These are phyloP conservation scores for Phylloporus sp. DNA, from an alignment of 768 basidiomycete genomes.

Conservation along the genomic window DNA sequence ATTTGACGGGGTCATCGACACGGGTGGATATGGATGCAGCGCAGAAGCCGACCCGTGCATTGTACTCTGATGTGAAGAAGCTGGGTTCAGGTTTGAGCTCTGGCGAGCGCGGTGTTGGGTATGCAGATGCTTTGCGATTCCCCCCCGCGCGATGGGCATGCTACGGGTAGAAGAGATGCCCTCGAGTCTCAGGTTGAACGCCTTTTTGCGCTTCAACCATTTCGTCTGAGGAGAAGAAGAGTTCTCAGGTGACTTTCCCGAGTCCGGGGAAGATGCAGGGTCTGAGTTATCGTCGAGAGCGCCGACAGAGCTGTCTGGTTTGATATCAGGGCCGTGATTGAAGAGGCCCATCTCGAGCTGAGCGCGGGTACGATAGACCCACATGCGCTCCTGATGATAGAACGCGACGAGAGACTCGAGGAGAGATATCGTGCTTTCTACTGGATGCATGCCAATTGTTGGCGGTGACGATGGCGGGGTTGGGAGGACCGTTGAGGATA, in stretches of 20 bases:
- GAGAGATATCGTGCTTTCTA: conserved; percentile 50
- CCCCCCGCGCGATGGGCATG: conserved; percentile 21
- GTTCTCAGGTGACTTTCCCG: conserved; percentile 31
- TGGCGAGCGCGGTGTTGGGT: conserved; percentile 28
- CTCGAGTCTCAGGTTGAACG: conserved; percentile 49
- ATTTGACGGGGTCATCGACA: conserved; percentile 16
- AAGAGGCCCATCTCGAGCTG: conserved; percentile 49
- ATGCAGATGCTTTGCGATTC: conserved; percentile 24
- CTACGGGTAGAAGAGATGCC: conserved; percentile 35
- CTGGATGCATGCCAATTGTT: conserved; percentile 31
- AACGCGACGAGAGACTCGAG: conserved; percentile 63
- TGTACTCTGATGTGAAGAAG: conserved; percentile 21
- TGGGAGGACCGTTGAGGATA: conserved; percentile 26
- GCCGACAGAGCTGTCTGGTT: conserved; percentile 1
- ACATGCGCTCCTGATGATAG: conserved; percentile 68
- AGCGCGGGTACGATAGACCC: conserved; percentile 65
- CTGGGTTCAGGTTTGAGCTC: conserved; percentile 30
- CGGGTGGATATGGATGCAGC: conserved; percentile 15
- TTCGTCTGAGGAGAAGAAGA: conserved; percentile 27
- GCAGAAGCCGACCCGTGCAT: conserved; percentile 10
- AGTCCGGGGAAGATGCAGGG: conserved; percentile 16
- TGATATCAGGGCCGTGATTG: conserved; percentile 13
- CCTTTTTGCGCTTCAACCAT: conserved; percentile 59
- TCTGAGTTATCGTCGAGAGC: conserved; percentile 21
- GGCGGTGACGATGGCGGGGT: conserved; percentile 34